Conservation (phyloP, 1,139 yeast genomes). For the Wickerhamomyces sp. region DNA sequence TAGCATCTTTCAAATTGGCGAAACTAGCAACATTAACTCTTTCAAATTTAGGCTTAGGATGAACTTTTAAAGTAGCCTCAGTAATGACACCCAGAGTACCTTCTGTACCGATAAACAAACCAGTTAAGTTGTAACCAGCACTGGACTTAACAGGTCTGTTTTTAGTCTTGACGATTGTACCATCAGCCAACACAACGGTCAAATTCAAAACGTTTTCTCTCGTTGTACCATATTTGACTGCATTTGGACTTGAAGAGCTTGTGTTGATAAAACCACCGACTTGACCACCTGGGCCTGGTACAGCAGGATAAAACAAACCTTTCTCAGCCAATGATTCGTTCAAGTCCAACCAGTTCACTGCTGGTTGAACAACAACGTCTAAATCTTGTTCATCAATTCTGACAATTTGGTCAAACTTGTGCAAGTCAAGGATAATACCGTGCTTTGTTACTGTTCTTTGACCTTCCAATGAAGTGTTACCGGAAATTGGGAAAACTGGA, state of each 20-base stretch:
- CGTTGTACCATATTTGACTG: conserved; percentile 73
- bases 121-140: conserved; percentile 68
- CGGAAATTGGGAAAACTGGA: conserved; percentile 74
- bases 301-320: conserved; percentile 55
- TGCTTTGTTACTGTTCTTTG: conserved; percentile 68
- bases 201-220: conserved; percentile 60
- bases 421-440: conserved; percentile 55
- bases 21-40: conserved; percentile 62
- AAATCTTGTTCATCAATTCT: conserved; percentile 49
- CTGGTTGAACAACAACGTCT: conserved; percentile 63
- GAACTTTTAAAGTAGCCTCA: conserved; percentile 62
- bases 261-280: conserved; percentile 70
- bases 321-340: conserved; percentile 45
- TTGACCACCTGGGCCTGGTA: conserved; percentile 57
- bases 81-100: conserved; percentile 72
- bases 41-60: conserved; percentile 54
- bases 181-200: conserved; percentile 74
- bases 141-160: conserved; percentile 66
- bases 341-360: conserved; percentile 59
- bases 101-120: conserved; percentile 63
- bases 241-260: conserved; percentile 70
- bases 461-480: conserved; percentile 78
- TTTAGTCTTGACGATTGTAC: conserved; percentile 63
- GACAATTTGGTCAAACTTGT: conserved; percentile 46
- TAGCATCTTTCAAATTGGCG: conserved; percentile 52